phyloP scores from a whole-genome alignment of 371 early-diverging fungal genomes.

The Chytridium lagenaria region DNA sequence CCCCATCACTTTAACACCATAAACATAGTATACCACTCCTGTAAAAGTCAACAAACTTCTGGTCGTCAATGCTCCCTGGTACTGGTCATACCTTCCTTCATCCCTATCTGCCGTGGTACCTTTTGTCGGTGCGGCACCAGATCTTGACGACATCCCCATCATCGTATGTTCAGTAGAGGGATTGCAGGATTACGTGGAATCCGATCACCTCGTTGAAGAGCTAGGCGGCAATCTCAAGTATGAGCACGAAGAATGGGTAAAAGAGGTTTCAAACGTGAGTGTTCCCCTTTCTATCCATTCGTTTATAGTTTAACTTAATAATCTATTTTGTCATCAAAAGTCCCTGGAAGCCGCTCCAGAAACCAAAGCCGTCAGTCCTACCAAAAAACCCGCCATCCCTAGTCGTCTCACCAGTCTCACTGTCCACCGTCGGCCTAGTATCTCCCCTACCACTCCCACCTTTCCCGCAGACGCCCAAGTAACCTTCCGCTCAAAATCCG shows the following conservation, averaged over 20 bases:
- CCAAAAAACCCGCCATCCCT: not conserved
- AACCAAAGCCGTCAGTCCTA: not conserved
- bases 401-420: not conserved
- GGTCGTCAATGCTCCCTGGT: conserved; percentile 12
- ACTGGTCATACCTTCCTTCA: not conserved
- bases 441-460: not conserved
- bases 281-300: too few relatives aligned
- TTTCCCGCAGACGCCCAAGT: not conserved
- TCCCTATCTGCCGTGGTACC: not conserved
- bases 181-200: not conserved
- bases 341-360: not conserved
- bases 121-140: not conserved
- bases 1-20: not conserved
- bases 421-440: not conserved
- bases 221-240: not conserved
- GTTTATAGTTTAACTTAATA: too few relatives aligned
- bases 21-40: not conserved
- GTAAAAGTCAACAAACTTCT: not conserved
- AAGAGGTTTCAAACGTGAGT: not conserved
- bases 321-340: too few relatives aligned
- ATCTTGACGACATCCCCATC: too few relatives aligned
- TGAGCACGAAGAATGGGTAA: conserved; percentile 6
- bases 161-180: too few relatives aligned
- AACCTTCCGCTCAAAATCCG: not conserved
- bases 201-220: not conserved